Percentiles rank a stretch among this genome's conserved stretches.
Evolutionary conservation across 768 basidiomycete species (phyloP).

Genomic region (Phaeotremella skinneri): DNA sequence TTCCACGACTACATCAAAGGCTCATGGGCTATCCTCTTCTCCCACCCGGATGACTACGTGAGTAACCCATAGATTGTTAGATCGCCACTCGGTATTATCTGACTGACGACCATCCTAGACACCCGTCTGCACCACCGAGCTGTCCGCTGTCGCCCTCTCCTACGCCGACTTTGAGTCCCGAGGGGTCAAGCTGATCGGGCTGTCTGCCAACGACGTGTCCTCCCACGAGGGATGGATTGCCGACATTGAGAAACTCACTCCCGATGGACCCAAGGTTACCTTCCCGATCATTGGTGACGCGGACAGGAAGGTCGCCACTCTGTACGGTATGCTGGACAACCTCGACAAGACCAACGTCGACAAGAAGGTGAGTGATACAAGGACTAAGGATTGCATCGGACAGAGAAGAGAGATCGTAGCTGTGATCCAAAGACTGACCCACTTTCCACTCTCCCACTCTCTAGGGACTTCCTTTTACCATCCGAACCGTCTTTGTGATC

Average conservation of each 20-base stretch:
- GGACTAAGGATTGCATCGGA: neutral
- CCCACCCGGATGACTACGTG: constrained; percentile 68
- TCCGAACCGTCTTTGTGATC: constrained; percentile 95
- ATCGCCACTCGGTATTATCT: constrained; percentile 56
- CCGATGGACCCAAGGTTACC: constrained; percentile 65
- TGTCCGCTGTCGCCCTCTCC: constrained; percentile 90
- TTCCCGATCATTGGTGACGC: constrained; percentile 98
- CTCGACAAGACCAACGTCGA: constrained; percentile 79
- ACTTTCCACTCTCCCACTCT: too few species aligned
- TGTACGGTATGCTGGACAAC: constrained; percentile 95
- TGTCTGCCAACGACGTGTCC: constrained; percentile 83
- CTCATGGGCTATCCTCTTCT: constrained; percentile 88
- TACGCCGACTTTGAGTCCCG: constrained; percentile 79
- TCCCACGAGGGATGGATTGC: constrained; percentile 84
- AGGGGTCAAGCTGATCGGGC: constrained; percentile 70
- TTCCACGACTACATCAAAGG: constrained; percentile 83
- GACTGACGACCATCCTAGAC: constrained; percentile 8
- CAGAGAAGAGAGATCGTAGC: constrained; percentile 58
- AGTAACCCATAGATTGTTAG: constrained; percentile 52
- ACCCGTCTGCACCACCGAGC: constrained; percentile 70
- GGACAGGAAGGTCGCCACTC: constrained; percentile 71
- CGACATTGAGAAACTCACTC: constrained; percentile 61
- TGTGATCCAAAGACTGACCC: too few species aligned
- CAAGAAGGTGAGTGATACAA: constrained; percentile 44
- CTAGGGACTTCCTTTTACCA: constrained; percentile 81